Base-by-base conservation (phyloP, 805 yeast genomes). In the Ogataea paradorogensis region DNA sequence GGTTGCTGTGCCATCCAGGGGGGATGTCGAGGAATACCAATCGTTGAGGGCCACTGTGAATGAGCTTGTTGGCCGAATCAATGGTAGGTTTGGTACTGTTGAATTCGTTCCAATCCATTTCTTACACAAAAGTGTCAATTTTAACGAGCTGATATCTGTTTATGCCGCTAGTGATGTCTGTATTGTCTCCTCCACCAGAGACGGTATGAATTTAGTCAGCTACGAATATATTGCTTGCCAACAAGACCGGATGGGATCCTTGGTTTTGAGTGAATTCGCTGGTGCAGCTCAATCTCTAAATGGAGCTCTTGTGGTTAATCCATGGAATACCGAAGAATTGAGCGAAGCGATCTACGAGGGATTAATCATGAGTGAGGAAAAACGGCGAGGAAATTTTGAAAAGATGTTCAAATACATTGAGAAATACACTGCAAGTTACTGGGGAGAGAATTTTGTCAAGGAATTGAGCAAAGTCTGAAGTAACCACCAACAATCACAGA, bases 241-340 rank as follows among this genome's bases (percentile, higher is more conserved):
- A 65, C 50, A 59, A 36, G 81, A 82, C 33, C 80, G 80, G 46
- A 81, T 88, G 47, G 99, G 99, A 7, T 80, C 89, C 3, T 71
- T 93, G 51, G 85, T 93, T 34, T 63, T 93, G 47, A 83, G 95
- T 29, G 99, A 93, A 66, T 93, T 93, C 66, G 93, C 99, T 0
- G 99, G 99, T 34, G 99, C 99, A n/a, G 98, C 99, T 1, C 99
- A 93, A 66, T 84, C 95, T 1, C 70, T 93, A 48, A 91, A 93
- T 58, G 99, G 99, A 16, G 89, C 96, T 1, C 61, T 91, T 10
- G 79, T 93, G 43, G 95, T 93, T 15, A 93, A 93, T 58, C 99
- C 99, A 3, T 93, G 99, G 99, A 93, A 91, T 60, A 91, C 90
- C 15, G 99, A 93, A 51, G 99, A 93, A 52, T 65, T 91, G 58